Conservation (phyloP, 225 moss, liverwort and hornwort genomes). For the Physcomitrium patens region DNA sequence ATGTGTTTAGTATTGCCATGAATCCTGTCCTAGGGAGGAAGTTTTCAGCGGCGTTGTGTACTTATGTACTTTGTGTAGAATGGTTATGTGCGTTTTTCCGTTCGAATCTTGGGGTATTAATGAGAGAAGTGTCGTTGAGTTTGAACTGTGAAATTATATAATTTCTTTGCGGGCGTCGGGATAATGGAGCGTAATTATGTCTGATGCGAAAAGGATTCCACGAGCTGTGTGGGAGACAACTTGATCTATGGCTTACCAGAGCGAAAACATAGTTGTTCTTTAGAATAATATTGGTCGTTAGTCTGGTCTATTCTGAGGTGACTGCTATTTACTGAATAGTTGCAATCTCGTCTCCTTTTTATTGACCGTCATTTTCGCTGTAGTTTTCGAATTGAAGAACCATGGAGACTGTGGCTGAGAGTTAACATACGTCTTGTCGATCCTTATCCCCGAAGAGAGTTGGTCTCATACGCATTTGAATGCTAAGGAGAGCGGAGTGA, state of each 20-base stretch:
- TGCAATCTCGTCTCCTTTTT: not conserved
- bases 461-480: conserved; percentile 38
- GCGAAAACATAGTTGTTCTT: conserved; percentile 14
- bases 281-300: conserved; percentile 3
- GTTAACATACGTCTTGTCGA: not conserved
- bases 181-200: not conserved
- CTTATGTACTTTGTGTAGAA: not conserved
- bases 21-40: not conserved
- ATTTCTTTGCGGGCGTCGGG: not conserved
- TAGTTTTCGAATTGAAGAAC: conserved; percentile 15
- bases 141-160: not conserved
- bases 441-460: not conserved
- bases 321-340: not conserved
- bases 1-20: not conserved
- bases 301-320: not conserved
- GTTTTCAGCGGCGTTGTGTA: not conserved
- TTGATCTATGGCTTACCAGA: conserved; percentile 12
- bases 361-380: conserved; percentile 17
- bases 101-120: not conserved
- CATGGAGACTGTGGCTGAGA: not conserved
- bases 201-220: not conserved
- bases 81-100: not conserved
- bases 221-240: not conserved
- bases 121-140: not conserved
- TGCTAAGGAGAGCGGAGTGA: conserved; percentile 47